phyloP scores from a whole-genome alignment of 169 alveolate genomes.

The Cryptosporidium xiaoi region DNA sequence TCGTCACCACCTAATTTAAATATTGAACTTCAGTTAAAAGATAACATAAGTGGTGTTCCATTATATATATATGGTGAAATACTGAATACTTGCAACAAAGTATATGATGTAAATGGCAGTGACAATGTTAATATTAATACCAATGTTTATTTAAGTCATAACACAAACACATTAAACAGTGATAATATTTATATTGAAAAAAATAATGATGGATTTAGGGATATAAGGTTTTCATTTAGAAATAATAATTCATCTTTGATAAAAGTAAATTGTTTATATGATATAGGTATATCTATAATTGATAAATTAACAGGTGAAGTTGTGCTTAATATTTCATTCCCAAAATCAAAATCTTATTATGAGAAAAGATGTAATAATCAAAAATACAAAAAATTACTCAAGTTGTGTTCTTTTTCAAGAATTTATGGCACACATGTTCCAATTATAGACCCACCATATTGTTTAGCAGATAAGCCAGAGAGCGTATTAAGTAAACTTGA shows the following conservation, averaged over 20 bases:
- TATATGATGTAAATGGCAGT: no score
- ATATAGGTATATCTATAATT: slow-evolving; percentile 33
- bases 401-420: slow-evolving; percentile 49
- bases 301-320: slow-evolving; percentile 41
- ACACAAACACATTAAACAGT: background rate
- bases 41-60: slow-evolving; percentile 16
- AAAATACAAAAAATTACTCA: slow-evolving; percentile 14
- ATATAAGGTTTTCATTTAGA: slow-evolving; percentile 14
- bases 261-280: slow-evolving; percentile 28
- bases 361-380: background rate
- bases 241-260: slow-evolving; percentile 15
- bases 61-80: slow-evolving; percentile 50
- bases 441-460: slow-evolving; percentile 40
- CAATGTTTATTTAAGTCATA: background rate
- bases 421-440: slow-evolving; percentile 61
- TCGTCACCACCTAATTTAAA: slow-evolving; percentile 11
- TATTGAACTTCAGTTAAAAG: slow-evolving; percentile 48
- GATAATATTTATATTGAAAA: background rate
- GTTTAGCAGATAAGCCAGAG: slow-evolving; percentile 36
- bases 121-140: no score
- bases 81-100: no score
- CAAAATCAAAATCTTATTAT: slow-evolving; percentile 46
- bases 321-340: slow-evolving; percentile 21
- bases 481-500: slow-evolving; percentile 49
- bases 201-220: background rate